These are phyloP conservation scores for Trichosporon faecale DNA, from an alignment of 1,284 basidiomycete genomes.

Conservation along the genomic window DNA sequence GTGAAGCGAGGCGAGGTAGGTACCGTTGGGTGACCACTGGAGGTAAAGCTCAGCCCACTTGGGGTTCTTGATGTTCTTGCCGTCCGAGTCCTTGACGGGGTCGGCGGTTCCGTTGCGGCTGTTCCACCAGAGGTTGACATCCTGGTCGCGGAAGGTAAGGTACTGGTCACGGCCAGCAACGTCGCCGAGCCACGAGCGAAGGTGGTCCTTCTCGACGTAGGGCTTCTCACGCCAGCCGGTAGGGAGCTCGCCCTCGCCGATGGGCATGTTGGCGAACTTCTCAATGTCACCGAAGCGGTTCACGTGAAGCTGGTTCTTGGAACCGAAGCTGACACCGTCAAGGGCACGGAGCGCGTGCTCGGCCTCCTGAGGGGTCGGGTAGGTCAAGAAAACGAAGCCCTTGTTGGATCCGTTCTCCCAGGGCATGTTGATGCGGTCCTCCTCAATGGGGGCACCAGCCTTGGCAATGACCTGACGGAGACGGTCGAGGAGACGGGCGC, in stretches of 20 bases:
- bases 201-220: constrained; percentile 86
- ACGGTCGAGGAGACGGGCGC: constrained; percentile 70
- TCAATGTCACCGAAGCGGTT: constrained; percentile 94
- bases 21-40: constrained; percentile 95
- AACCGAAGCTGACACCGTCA: constrained; percentile 79
- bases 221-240: constrained; percentile 63
- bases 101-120: constrained; percentile 85
- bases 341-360: constrained; percentile 73
- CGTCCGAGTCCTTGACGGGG: constrained; percentile 57
- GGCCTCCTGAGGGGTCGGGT: constrained; percentile 77
- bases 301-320: constrained; percentile 80
- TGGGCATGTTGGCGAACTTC: constrained; percentile 72
- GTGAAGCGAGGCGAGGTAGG: constrained; percentile 89
- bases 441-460: constrained; percentile 72
- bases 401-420: constrained; percentile 80
- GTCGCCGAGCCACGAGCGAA: constrained; percentile 92
- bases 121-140: constrained; percentile 91
- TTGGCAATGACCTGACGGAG: constrained; percentile 77
- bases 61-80: constrained; percentile 56
- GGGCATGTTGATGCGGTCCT: constrained; percentile 73
- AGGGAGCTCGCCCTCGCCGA: constrained; percentile 69
- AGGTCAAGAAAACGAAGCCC: constrained; percentile 88
- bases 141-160: constrained; percentile 87
- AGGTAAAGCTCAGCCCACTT: constrained; percentile 98
- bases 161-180: constrained; percentile 91